phyloP scores from a whole-genome alignment of 129 eudicot genomes.

The Smallanthus sonchifolius region DNA sequence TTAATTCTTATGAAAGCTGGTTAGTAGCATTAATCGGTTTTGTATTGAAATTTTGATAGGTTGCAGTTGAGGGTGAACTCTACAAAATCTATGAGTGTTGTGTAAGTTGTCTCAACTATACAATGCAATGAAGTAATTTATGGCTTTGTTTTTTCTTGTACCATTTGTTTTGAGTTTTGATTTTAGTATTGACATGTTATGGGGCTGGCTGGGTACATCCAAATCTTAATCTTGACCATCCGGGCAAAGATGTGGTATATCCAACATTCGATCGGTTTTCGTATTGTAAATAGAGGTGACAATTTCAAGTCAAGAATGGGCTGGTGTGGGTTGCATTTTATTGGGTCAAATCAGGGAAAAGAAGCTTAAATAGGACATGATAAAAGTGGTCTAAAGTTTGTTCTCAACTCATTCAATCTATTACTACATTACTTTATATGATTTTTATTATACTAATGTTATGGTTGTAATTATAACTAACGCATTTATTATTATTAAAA shows the following conservation, averaged over 20 bases:
- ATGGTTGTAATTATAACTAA: not conserved
- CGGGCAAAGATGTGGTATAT: slow-evolving; percentile 76
- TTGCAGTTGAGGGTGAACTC: slow-evolving; percentile 78
- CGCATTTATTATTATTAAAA: not conserved
- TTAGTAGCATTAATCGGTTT: not conserved
- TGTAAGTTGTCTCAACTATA: slow-evolving; percentile 82
- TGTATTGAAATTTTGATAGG: not conserved
- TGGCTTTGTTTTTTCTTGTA: not conserved
- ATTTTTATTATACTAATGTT: not conserved
- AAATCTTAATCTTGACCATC: slow-evolving; percentile 72
- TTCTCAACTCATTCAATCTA: too few species aligned
- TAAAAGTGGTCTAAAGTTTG: too few species aligned
- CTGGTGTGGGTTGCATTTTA: not conserved
- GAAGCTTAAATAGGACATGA: too few species aligned
- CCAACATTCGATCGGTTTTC: not conserved
- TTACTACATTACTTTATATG: too few species aligned
- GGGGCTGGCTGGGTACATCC: slow-evolving; percentile 92
- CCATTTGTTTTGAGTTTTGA: not conserved
- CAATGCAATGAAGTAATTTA: slow-evolving; percentile 9
- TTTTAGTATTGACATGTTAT: not conserved
- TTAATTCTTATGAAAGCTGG: not conserved
- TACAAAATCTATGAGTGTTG: slow-evolving; percentile 89
- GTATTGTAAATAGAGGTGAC: not conserved
- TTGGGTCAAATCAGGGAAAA: not conserved
- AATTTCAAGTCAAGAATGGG: not conserved